phyloP scores from a whole-genome alignment of 2,329 filamentous ascomycete genomes.

The Xylaria multiplex region DNA sequence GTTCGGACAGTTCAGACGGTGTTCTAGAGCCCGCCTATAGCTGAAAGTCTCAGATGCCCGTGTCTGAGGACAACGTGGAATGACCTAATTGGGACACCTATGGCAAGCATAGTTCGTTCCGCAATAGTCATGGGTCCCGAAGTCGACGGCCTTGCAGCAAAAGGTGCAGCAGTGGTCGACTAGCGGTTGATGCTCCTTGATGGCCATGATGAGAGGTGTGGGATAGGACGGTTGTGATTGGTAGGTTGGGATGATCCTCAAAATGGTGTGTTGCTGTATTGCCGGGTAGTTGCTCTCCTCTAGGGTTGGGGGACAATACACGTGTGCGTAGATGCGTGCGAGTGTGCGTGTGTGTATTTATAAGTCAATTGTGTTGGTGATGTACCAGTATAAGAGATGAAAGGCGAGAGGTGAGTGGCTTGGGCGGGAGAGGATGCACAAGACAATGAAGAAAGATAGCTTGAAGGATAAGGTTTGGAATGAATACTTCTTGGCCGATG shows the following conservation, averaged over 20 bases:
- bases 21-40: slow-evolving; percentile 44
- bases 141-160: slow-evolving; percentile 62
- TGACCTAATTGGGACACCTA: slow-evolving; percentile 53
- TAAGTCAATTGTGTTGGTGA: slow-evolving; percentile 39
- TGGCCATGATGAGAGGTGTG: slow-evolving; percentile 52
- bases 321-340: slow-evolving; percentile 35
- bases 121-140: slow-evolving; percentile 63
- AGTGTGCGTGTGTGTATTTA: slow-evolving; percentile 40
- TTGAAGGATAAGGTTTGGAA: slow-evolving; percentile 1
- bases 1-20: slow-evolving; percentile 34
- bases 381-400: slow-evolving; percentile 51
- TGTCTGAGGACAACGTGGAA: slow-evolving; percentile 13
- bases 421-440: slow-evolving; percentile 50
- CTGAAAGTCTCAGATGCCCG: slow-evolving; percentile 40
- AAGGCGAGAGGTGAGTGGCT: slow-evolving; percentile 50
- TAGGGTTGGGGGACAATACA: slow-evolving; percentile 50
- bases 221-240: slow-evolving; percentile 24
- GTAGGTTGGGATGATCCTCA: slow-evolving; percentile 9
- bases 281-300: slow-evolving; percentile 36
- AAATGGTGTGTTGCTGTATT: slow-evolving; percentile 7
- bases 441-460: background rate
- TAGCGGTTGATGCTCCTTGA: slow-evolving; percentile 56
- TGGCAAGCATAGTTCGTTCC: slow-evolving; percentile 55
- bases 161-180: slow-evolving; percentile 63
- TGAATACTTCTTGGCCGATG: slow-evolving; percentile 10